These are phyloP conservation scores for Moelleriella libera DNA, from an alignment of 2,329 filamentous ascomycete species.

Conservation along the genomic window DNA sequence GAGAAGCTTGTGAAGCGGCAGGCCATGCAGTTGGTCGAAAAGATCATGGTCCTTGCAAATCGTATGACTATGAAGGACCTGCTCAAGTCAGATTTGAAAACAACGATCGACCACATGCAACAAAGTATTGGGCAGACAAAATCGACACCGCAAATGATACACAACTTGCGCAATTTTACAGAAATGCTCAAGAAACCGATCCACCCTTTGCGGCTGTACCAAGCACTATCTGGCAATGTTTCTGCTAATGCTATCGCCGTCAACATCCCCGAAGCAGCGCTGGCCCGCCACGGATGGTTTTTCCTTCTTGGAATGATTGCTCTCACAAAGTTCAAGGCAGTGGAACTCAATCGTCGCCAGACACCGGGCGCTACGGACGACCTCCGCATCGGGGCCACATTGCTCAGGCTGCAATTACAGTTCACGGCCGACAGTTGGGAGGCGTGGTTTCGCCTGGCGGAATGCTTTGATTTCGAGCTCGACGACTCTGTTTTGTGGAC, in stretches of 20 bases:
- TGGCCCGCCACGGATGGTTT: conserved; percentile 81
- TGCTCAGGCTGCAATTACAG: conserved; percentile 69
- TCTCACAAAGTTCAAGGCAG: conserved; percentile 65
- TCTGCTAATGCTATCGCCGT: conserved; percentile 60
- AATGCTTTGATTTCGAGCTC: conserved; percentile 76
- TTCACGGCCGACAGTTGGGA: conserved; percentile 76
- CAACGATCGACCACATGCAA: conserved; percentile 86
- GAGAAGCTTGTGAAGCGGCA: conserved; percentile 70
- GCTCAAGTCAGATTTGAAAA: conserved; percentile 79
- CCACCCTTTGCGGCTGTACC: conserved; percentile 66
- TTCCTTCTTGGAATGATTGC: conserved; percentile 82
- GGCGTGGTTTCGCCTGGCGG: conserved; percentile 77
- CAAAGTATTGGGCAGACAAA: conserved; percentile 70
- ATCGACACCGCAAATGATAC: conserved; percentile 63
- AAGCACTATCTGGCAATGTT: conserved; percentile 66
- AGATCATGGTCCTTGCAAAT: conserved; percentile 67
- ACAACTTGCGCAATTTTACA: conserved; percentile 74
- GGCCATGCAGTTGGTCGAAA: conserved; percentile 69
- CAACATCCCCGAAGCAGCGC: conserved; percentile 50
- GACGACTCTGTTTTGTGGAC: conserved; percentile 83
- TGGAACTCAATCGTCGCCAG: conserved; percentile 58
- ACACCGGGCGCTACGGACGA: conserved; percentile 72
- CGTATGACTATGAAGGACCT: conserved; percentile 83
- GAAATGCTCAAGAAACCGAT: conserved; percentile 73
- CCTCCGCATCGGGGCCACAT: conserved; percentile 66